Conservation (phyloP, 2,329 filamentous ascomycete species). For the Trichoderma koningiopsis region DNA sequence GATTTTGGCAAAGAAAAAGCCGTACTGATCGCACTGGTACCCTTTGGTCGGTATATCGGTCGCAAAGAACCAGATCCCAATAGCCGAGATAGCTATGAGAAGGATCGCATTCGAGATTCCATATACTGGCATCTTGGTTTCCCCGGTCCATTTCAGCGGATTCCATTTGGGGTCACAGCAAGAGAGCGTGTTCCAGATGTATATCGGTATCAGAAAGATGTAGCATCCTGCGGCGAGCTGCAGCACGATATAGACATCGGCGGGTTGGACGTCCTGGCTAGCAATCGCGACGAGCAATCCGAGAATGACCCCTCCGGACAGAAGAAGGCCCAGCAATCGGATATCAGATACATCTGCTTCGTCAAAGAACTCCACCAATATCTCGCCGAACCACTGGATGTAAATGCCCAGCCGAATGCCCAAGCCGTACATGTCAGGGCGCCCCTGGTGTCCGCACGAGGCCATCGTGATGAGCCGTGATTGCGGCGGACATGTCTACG, state of each 20-base stretch:
- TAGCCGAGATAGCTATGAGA: constrained; percentile 33
- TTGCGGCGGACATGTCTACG: neutral
- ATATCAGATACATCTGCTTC: constrained; percentile 35
- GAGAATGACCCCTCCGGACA: constrained; percentile 35
- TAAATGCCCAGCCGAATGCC: constrained; percentile 42
- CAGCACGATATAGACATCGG: constrained; percentile 22
- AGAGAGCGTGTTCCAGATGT: constrained; percentile 39
- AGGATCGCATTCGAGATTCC: constrained; percentile 33
- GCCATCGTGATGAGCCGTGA: constrained; percentile 26
- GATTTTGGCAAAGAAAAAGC: constrained; percentile 39
- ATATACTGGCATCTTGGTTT: constrained; percentile 34
- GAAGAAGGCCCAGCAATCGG: constrained; percentile 38
- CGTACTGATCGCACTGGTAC: constrained; percentile 32
- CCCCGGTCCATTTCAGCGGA: constrained; percentile 35
- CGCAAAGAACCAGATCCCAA: constrained; percentile 40
- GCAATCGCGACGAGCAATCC: constrained; percentile 36
- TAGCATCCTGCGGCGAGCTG: constrained; percentile 37
- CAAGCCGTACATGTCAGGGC: constrained; percentile 40
- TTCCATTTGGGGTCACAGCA: constrained; percentile 38
- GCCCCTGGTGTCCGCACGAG: constrained; percentile 34
- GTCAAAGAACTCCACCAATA: constrained; percentile 38
- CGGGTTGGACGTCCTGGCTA: constrained; percentile 28
- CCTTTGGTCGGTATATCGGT: constrained; percentile 31
- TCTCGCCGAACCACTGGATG: constrained; percentile 41
- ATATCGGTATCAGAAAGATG: constrained; percentile 40